phyloP scores from a whole-genome alignment of 2,329 filamentous ascomycete species.

The Sporothrix mexicana region DNA sequence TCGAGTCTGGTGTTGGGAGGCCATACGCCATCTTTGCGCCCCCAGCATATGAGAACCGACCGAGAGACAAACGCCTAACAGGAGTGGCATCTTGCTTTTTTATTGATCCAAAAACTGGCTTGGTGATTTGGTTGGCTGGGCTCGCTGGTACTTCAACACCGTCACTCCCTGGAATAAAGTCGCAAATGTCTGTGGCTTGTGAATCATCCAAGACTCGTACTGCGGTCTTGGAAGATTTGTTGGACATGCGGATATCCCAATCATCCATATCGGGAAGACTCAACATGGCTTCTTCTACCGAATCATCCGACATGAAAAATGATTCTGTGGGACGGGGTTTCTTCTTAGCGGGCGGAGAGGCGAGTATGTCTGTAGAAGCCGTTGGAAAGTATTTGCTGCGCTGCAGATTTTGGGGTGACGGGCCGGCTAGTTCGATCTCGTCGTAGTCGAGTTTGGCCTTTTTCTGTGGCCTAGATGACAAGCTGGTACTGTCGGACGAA shows the following conservation, averaged over 20 bases:
- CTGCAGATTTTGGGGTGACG: conserved; percentile 42
- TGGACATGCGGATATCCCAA: conserved; percentile 48
- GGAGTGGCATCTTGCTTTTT: conserved; percentile 25
- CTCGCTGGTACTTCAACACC: conserved; percentile 36
- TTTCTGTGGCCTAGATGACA: conserved; percentile 55
- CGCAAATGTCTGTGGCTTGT: conserved; percentile 36
- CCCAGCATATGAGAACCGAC: conserved; percentile 39
- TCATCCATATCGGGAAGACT: conserved; percentile 59
- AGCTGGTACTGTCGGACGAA: neutral
- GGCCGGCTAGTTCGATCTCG: conserved; percentile 36
- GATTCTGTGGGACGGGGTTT: conserved; percentile 46
- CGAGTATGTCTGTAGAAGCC: conserved; percentile 23
- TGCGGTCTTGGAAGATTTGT: conserved; percentile 46
- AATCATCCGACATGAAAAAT: conserved; percentile 62
- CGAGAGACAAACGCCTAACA: conserved; percentile 30
- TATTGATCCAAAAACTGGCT: neutral
- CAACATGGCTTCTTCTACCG: conserved; percentile 60
- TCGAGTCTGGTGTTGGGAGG: conserved; percentile 50
- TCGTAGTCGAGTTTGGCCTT: conserved; percentile 63
- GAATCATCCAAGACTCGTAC: conserved; percentile 49
- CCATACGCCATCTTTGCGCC: conserved; percentile 47
- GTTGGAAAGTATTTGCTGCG: conserved; percentile 62
- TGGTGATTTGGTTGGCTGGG: conserved; percentile 10
- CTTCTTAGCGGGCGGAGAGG: neutral
- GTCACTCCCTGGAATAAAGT: conserved; percentile 30